Evolutionary conservation across 176 grass and related monocot species (phyloP).

Genomic region (Oryza longistaminata): DNA sequence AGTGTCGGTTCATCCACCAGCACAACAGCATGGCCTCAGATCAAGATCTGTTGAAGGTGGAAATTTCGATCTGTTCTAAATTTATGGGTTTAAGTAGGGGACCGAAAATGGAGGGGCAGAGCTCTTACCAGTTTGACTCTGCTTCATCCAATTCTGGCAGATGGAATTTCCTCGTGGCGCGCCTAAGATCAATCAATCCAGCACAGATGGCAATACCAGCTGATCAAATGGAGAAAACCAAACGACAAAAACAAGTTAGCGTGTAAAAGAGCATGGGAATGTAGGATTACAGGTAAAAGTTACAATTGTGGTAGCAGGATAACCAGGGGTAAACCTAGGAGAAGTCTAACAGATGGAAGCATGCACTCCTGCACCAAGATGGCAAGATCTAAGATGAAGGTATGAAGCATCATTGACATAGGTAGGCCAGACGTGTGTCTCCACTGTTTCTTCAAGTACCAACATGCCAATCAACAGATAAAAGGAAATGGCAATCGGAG

Average conservation of each 20-base stretch:
- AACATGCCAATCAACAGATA: not conserved
- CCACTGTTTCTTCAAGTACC: not conserved
- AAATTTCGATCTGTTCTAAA: not conserved
- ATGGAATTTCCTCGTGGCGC: not conserved
- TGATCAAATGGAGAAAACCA: not conserved
- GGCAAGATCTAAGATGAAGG: not conserved
- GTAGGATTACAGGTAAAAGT: not conserved
- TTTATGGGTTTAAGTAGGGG: not conserved
- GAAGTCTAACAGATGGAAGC: not conserved
- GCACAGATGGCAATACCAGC: not conserved
- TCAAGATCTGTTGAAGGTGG: not conserved
- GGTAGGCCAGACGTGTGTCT: not conserved
- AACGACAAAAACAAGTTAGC: not conserved
- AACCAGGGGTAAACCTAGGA: not conserved
- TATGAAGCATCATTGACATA: slow-evolving; percentile 5
- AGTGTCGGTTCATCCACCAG: slow-evolving; percentile 20
- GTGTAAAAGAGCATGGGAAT: not conserved
- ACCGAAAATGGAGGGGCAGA: not conserved
- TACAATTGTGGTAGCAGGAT: not conserved
- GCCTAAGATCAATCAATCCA: not conserved
- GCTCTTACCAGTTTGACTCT: not conserved
- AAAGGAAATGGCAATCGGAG: not conserved
- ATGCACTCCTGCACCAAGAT: not conserved
- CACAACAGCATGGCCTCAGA: slow-evolving; percentile 5
- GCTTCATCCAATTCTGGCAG: not conserved